Percentiles rank a stretch among this genome's conserved stretches.
These are phyloP conservation scores for Coprinopsis strossmayeri DNA, from an alignment of 768 basidiomycete genomes.

Conservation along the genomic window DNA sequence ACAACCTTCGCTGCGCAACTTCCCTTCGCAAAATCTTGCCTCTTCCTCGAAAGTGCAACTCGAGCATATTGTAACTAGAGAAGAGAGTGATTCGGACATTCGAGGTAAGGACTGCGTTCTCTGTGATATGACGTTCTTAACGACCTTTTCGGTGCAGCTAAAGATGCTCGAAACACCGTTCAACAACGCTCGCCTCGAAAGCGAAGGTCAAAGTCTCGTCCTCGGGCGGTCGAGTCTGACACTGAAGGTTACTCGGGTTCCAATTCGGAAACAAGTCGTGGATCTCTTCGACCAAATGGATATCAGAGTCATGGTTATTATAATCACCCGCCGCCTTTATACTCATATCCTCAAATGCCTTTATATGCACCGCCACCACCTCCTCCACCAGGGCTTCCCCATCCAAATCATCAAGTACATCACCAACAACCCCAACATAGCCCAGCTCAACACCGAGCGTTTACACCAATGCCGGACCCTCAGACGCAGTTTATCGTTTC, in stretches of 20 bases:
- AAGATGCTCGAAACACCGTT: slow-evolving; percentile 6
- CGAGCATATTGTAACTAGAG: background rate
- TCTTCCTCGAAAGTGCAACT: slow-evolving; percentile 7
- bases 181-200: slow-evolving; percentile 7
- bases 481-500: slow-evolving; percentile 36
- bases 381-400: background rate
- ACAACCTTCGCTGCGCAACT: background rate
- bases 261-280: background rate
- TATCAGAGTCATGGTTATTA: background rate
- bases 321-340: background rate
- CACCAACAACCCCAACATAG: background rate
- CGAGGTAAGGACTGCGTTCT: background rate
- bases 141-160: background rate
- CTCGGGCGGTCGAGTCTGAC: background rate
- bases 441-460: slow-evolving; percentile 2
- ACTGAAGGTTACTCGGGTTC: background rate
- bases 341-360: background rate
- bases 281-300: background rate
- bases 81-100: background rate
- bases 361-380: background rate
- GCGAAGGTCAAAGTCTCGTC: slow-evolving; percentile 8
- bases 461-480: slow-evolving; percentile 30
- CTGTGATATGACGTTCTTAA: background rate
- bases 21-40: background rate
- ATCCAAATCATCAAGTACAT: background rate